phyloP scores from a whole-genome alignment of 306 rosid species.

The Chamaecrista fasciculata region DNA sequence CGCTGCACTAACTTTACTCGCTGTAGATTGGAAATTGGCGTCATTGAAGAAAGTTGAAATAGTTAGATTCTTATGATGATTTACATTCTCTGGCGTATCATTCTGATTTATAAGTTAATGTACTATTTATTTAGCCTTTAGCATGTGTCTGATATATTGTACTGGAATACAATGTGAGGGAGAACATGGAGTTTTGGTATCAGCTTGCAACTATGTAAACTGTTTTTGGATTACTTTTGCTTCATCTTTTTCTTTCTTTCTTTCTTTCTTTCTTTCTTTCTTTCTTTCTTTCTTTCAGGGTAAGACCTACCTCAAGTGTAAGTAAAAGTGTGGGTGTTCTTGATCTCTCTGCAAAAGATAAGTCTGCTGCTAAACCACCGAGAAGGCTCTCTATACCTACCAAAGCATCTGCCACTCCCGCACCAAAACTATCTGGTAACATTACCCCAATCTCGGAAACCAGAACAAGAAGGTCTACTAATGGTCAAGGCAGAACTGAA shows the following conservation, averaged over 20 bases:
- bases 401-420: slow-evolving; percentile 53
- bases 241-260: too few species aligned
- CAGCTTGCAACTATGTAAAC: too few species aligned
- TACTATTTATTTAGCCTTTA: background rate
- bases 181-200: background rate
- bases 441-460: slow-evolving; percentile 75
- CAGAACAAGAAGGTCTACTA: slow-evolving; percentile 42
- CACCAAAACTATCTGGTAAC: slow-evolving; percentile 47
- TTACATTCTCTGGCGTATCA: background rate
- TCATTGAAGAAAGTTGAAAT: background rate
- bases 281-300: slow-evolving; percentile 41
- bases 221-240: too few species aligned
- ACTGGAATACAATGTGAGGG: background rate
- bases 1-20: background rate
- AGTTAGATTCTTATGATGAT: background rate
- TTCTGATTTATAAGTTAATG: background rate
- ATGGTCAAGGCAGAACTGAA: slow-evolving; percentile 50
- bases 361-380: slow-evolving; percentile 80
- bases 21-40: background rate
- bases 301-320: slow-evolving; percentile 47
- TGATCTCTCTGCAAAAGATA: slow-evolving; percentile 76
- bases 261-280: background rate
- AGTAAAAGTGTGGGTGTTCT: slow-evolving; percentile 76
- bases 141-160: background rate
- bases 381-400: slow-evolving; percentile 79